Evolutionary conservation across 305 asterid species (phyloP).

Genomic region (Fraxinus ornus): DNA sequence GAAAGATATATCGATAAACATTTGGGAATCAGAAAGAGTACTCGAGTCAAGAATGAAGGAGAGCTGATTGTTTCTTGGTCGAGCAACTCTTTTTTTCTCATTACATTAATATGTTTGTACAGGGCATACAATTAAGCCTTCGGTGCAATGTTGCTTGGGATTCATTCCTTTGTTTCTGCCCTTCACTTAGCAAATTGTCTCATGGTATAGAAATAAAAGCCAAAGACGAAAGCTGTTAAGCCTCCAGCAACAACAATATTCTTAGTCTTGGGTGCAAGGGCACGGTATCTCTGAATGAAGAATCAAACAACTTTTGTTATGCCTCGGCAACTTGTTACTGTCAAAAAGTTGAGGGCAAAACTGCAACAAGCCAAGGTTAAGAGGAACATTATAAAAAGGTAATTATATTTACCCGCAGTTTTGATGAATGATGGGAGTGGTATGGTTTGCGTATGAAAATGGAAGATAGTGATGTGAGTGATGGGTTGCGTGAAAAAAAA

Average conservation of each 20-base stretch:
- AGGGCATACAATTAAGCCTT: constrained; percentile 29
- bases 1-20: not conserved
- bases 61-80: not conserved
- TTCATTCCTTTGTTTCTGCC: constrained; percentile 42
- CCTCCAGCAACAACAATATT: constrained; percentile 78
- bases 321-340: not conserved
- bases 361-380: not conserved
- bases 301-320: not conserved
- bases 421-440: too few relatives aligned
- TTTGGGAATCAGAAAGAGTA: constrained; percentile 10
- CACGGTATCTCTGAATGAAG: constrained; percentile 27
- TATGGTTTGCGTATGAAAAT: too few relatives aligned
- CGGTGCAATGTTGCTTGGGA: constrained; percentile 37
- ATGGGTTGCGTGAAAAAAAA: too few relatives aligned
- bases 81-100: constrained; percentile 9
- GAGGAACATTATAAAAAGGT: too few relatives aligned
- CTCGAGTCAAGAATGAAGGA: not conserved
- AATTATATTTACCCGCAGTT: too few relatives aligned
- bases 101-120: constrained; percentile 10
- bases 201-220: constrained; percentile 87
- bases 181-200: constrained; percentile 76
- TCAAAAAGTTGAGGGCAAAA: not conserved
- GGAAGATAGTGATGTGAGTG: too few relatives aligned
- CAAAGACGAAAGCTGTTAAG: constrained; percentile 64
- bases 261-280: constrained; percentile 68